Base-by-base conservation (phyloP, 257 asterid genomes). In the Cynanchum wilfordii region DNA sequence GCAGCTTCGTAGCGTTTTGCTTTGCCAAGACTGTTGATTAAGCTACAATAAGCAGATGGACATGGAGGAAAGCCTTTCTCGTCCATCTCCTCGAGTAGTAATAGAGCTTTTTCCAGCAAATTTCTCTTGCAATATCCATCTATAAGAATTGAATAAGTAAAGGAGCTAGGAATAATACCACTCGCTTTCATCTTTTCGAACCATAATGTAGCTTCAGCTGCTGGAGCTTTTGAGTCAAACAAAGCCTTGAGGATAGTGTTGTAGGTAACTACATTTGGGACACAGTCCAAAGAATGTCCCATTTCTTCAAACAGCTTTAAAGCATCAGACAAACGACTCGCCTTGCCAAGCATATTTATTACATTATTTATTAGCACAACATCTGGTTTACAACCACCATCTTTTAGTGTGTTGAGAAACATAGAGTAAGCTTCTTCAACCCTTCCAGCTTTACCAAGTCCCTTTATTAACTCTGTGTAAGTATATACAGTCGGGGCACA, bases 31-130 rank as follows among this genome's bases (percentile, higher is more conserved):
- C 82, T 77, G 80, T 88, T 93, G 80, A 93, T 90, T 78, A 91
- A 82, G 89, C 98, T 91, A 87, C 98, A 93, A 70, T 93, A 93
- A 68, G 98, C 98, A 72, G 97, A 87, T 11, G 98, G 98, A 74
- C 96, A 90, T 11, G 98, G 96, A 8, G 93, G 97, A 74, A 89
- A 87, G 7, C 98, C 97, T 79, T 87, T 91, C 79, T 93, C 98
- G 19, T 93, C 98, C 98, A 93, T 91, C 79, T 93, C 97, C 83
- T 91, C 97, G 10, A 93, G 91, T 87, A 93, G 79, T 69, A 86
- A 62, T 36, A 89, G 71, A 36, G 96, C 97, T 74, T 87, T 89
- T 68, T 91, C 96, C 70, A 93, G 81, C 79, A 85, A 83, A 70
- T 88, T 86, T 67, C 76, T 87, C 89, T 88, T 89, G 89, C 98